Percentiles rank a stretch among this genome's conserved stretches.
Evolutionary conservation across 371 early-diverging fungal species (phyloP).

Genomic region (Capillidium heterosporum): DNA sequence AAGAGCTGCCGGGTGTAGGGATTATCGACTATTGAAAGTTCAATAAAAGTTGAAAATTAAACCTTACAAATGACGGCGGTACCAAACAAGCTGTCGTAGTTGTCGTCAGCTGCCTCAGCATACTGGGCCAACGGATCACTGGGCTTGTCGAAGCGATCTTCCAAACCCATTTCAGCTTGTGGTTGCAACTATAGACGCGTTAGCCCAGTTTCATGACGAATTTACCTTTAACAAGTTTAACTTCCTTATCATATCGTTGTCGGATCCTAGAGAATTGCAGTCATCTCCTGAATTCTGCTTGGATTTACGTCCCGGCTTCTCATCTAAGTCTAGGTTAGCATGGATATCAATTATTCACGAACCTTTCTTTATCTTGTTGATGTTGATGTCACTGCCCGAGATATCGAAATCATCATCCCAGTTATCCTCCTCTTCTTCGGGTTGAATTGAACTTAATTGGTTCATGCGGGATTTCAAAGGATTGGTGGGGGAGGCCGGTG

Average conservation of each 20-base stretch:
- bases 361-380: constrained; percentile 12
- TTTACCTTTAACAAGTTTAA: constrained; percentile 4
- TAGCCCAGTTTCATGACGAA: too few species aligned
- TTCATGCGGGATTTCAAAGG: not conserved
- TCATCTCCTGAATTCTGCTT: not conserved
- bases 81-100: constrained; percentile 16
- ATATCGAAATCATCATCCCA: constrained; percentile 26
- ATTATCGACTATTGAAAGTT: not conserved
- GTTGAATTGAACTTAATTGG: constrained; percentile 7
- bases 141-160: constrained; percentile 11
- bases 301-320: not conserved
- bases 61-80: constrained; percentile 2
- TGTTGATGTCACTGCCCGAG: constrained; percentile 11
- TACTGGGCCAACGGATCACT: constrained; percentile 14
- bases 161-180: constrained; percentile 9
- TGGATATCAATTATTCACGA: not conserved
- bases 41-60: not conserved
- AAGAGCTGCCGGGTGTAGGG: not conserved
- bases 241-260: constrained; percentile 8
- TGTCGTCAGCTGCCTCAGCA: constrained; percentile 15
- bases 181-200: not conserved
- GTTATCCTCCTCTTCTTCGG: constrained; percentile 15
- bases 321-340: not conserved
- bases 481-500: not conserved
- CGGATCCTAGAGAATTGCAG: constrained; percentile 5